Percentiles rank a stretch among this genome's conserved stretches.
Conservation (phyloP, 495 filamentous ascomycete species). For the Penicillium nucicola region DNA sequence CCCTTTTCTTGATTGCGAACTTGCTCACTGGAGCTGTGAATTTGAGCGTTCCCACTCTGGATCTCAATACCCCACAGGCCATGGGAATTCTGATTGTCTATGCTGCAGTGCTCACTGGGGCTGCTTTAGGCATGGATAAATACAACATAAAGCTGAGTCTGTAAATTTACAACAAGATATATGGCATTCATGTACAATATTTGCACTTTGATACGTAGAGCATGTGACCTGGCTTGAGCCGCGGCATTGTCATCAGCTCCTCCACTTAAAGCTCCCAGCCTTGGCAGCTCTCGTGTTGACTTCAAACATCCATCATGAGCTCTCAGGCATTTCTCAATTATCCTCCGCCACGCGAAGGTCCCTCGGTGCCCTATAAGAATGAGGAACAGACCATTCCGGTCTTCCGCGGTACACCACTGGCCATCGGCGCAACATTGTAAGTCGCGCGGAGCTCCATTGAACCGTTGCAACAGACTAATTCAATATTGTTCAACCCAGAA, state of each 20-base stretch:
- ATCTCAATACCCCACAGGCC: conserved; percentile 56
- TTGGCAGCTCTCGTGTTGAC: not conserved
- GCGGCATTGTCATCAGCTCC: conserved; percentile 15
- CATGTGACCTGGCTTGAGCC: conserved; percentile 6
- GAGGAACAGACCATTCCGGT: conserved; percentile 51
- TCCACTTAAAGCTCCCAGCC: not conserved
- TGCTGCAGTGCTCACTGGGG: conserved; percentile 57
- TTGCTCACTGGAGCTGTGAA: conserved; percentile 87
- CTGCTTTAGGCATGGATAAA: conserved; percentile 69
- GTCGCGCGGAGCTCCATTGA: conserved; percentile 8
- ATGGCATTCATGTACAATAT: not conserved
- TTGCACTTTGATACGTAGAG: not conserved
- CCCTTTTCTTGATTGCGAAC: conserved; percentile 85
- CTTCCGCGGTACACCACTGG: conserved; percentile 48
- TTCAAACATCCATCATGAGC: conserved; percentile 18
- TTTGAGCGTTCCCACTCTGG: conserved; percentile 75
- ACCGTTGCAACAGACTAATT: not conserved
- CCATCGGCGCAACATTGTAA: conserved; percentile 50
- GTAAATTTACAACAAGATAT: conserved; percentile 21
- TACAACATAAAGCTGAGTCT: conserved; percentile 71
- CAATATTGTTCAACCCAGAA: conserved; percentile 31
- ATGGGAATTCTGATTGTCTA: conserved; percentile 77
- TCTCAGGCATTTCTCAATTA: conserved; percentile 37
- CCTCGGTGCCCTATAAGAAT: conserved; percentile 44
- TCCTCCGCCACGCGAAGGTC: conserved; percentile 42